phyloP scores from a whole-genome alignment of 805 yeast genomes.

The Candida sphagnicola region DNA sequence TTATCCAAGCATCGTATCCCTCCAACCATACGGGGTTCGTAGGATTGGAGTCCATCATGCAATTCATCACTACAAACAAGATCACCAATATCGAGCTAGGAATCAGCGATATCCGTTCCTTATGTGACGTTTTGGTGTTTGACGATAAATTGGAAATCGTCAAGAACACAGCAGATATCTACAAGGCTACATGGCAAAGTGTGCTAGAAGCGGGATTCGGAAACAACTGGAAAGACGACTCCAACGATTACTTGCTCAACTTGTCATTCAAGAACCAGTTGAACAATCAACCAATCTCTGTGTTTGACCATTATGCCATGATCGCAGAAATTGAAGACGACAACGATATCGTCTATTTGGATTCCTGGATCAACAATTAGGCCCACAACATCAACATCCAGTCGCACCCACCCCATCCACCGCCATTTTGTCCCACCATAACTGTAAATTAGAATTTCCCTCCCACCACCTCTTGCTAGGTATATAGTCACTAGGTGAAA shows the following conservation, averaged over 20 bases:
- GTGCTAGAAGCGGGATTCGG: constrained; percentile 67
- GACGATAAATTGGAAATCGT: constrained; percentile 81
- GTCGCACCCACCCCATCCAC: background rate
- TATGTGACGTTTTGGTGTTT: constrained; percentile 82
- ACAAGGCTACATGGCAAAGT: constrained; percentile 81
- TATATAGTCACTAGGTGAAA: too few relatives aligned
- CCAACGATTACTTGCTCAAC: background rate
- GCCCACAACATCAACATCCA: background rate
- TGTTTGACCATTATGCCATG: constrained; percentile 28
- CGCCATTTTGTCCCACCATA: background rate
- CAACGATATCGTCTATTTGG: constrained; percentile 28
- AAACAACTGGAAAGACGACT: constrained; percentile 8
- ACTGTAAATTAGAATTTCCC: background rate
- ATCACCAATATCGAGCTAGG: constrained; percentile 81
- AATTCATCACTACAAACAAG: constrained; percentile 66
- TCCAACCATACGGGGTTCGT: constrained; percentile 63
- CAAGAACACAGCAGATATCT: constrained; percentile 51
- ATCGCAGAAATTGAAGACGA: constrained; percentile 25
- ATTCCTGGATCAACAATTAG: constrained; percentile 26
- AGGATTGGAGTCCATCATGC: constrained; percentile 66
- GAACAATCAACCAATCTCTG: constrained; percentile 14
- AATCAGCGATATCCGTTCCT: constrained; percentile 65
- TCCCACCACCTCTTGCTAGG: too few relatives aligned
- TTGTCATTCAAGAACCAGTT: background rate
- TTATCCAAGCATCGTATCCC: constrained; percentile 48